Evolutionary conservation across 2,329 filamentous ascomycete genomes (phyloP).

Genomic region (Ophiostoma tasmaniense): DNA sequence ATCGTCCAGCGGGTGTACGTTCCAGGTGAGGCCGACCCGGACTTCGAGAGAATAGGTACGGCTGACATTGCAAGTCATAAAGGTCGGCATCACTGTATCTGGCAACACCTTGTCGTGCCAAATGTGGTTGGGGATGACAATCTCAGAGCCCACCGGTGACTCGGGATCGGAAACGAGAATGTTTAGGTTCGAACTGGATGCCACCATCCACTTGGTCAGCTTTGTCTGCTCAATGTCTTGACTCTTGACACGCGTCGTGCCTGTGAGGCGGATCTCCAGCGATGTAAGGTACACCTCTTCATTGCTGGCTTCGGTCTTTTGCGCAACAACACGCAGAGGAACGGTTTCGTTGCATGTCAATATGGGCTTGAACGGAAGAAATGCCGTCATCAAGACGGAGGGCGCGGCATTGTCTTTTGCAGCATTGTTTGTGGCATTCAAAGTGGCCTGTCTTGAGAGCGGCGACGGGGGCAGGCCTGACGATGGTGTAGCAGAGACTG

Average conservation of each 20-base stretch:
- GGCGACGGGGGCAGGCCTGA: constrained; percentile 23
- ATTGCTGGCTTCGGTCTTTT: constrained; percentile 60
- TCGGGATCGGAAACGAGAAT: constrained; percentile 57
- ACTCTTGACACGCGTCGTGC: constrained; percentile 69
- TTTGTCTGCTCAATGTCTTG: constrained; percentile 67
- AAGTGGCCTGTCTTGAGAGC: not conserved
- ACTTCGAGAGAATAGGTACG: constrained; percentile 79
- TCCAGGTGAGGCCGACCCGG: constrained; percentile 68
- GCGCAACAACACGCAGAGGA: constrained; percentile 70
- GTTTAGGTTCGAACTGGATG: constrained; percentile 61
- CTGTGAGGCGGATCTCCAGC: constrained; percentile 73
- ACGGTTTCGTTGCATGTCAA: constrained; percentile 82
- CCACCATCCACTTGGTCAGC: constrained; percentile 64
- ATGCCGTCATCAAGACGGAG: constrained; percentile 65
- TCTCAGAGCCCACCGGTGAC: constrained; percentile 55
- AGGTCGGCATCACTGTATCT: constrained; percentile 78
- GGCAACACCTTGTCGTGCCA: constrained; percentile 70
- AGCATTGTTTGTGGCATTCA: constrained; percentile 20
- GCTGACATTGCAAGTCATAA: constrained; percentile 79
- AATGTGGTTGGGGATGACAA: constrained; percentile 57
- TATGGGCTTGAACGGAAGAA: constrained; percentile 78
- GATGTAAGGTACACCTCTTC: constrained; percentile 69
- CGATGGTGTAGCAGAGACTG: not conserved
- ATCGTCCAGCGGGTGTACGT: constrained; percentile 37
- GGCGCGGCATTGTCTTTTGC: constrained; percentile 39